These are phyloP conservation scores for Claviceps quebecensis DNA, from an alignment of 2,329 filamentous ascomycete species.

Conservation along the genomic window DNA sequence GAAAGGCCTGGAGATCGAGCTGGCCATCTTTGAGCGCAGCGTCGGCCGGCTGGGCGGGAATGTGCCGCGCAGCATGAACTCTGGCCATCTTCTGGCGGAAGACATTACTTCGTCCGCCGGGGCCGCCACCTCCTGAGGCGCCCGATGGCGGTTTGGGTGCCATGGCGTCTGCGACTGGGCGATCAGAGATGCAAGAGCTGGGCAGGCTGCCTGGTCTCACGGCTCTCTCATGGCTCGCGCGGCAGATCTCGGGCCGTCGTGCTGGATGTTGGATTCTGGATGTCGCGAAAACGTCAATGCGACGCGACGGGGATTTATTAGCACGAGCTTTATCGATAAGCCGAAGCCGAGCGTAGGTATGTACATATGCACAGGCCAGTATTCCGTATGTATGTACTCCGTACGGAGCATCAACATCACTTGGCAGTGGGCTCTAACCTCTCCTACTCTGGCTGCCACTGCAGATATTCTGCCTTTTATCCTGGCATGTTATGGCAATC, in stretches of 20 bases:
- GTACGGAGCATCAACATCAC: too few species aligned
- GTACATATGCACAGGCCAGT: too few species aligned
- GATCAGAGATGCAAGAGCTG: not conserved
- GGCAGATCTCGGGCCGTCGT: not conserved
- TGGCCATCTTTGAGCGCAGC: conserved; percentile 54
- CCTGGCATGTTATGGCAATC: not conserved
- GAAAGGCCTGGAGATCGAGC: conserved; percentile 71
- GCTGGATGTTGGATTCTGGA: too few species aligned
- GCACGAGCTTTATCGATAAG: too few species aligned
- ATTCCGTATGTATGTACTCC: too few species aligned
- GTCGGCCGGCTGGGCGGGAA: conserved; percentile 36
- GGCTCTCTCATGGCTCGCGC: not conserved
- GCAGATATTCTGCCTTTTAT: too few species aligned
- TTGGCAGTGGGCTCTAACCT: too few species aligned
- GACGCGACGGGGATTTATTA: too few species aligned
- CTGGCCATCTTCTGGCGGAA: conserved; percentile 30
- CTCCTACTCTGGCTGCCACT: too few species aligned
- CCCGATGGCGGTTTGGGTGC: conserved; percentile 12
- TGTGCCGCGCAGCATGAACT: conserved; percentile 31
- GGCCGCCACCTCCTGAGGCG: conserved; percentile 8
- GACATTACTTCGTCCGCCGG: conserved; percentile 12
- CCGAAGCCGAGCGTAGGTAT: too few species aligned
- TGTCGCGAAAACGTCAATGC: too few species aligned
- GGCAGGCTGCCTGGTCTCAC: not conserved
- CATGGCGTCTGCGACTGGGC: conserved; percentile 9